phyloP scores from a whole-genome alignment of 2,329 filamentous ascomycete genomes.

The Mycosphaerella arachidis region DNA sequence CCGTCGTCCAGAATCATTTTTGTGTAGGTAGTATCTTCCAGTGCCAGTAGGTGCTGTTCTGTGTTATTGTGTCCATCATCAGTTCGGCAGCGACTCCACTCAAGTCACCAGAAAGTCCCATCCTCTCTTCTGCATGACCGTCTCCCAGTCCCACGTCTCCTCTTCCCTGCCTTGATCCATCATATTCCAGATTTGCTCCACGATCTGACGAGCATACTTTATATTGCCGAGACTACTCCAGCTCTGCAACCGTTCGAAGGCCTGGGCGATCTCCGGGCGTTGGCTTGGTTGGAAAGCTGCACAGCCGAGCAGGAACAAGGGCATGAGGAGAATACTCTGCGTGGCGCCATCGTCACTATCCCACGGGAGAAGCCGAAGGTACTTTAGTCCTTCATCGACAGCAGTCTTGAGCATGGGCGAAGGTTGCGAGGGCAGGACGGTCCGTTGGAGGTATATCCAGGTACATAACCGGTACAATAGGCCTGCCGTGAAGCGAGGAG shows the following conservation, averaged over 20 bases:
- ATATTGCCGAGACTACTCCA: slow-evolving; percentile 58
- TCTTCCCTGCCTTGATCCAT: slow-evolving; percentile 54
- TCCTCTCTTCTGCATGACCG: slow-evolving; percentile 53
- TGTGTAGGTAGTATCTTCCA: background rate
- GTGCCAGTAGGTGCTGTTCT: background rate
- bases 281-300: slow-evolving; percentile 55
- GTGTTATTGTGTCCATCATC: background rate
- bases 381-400: slow-evolving; percentile 56
- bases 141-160: slow-evolving; percentile 62
- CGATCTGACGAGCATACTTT: slow-evolving; percentile 51
- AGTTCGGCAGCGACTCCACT: background rate
- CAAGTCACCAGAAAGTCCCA: slow-evolving; percentile 60
- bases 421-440: slow-evolving; percentile 51
- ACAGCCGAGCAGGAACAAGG: slow-evolving; percentile 58
- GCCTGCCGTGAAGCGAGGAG: slow-evolving; percentile 52
- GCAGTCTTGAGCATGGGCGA: slow-evolving; percentile 53
- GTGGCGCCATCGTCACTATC: slow-evolving; percentile 39
- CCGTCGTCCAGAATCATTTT: background rate
- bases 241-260: slow-evolving; percentile 52
- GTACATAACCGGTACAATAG: slow-evolving; percentile 60
- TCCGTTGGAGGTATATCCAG: slow-evolving; percentile 61
- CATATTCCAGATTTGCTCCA: slow-evolving; percentile 54
- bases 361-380: slow-evolving; percentile 49
- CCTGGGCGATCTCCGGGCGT: slow-evolving; percentile 51
- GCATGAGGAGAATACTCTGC: slow-evolving; percentile 57